Evolutionary conservation across 257 asterid genomes (phyloP).

Genomic region (Rhazya stricta): DNA sequence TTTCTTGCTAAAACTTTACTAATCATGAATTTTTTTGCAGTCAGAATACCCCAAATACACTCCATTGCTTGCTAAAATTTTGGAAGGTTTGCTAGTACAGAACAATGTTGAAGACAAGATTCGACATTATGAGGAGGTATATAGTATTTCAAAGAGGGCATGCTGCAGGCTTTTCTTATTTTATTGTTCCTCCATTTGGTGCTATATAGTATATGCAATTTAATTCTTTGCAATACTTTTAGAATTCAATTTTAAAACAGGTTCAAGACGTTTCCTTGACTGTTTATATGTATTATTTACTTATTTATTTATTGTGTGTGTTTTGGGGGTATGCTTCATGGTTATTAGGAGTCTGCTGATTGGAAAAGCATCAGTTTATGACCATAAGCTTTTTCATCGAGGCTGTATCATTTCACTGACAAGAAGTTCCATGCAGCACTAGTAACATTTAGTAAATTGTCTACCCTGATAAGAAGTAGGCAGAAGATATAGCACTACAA

Average conservation of each 20-base stretch:
- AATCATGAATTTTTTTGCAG: slow-evolving; percentile 40
- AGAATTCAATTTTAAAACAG: neutral
- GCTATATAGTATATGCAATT: neutral
- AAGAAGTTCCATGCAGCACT: neutral
- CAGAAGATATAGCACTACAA: neutral
- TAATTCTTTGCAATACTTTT: neutral
- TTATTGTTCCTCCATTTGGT: neutral
- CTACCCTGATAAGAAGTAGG: neutral
- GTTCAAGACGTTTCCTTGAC: neutral
- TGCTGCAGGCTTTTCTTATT: neutral
- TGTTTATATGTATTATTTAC: neutral
- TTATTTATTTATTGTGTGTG: too few species aligned
- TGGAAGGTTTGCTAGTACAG: slow-evolving; percentile 70
- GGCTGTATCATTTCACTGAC: neutral
- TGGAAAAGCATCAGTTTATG: neutral
- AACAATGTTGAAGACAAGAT: slow-evolving; percentile 53
- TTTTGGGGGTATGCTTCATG: neutral
- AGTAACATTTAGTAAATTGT: neutral
- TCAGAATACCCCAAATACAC: slow-evolving; percentile 83
- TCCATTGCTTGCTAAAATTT: slow-evolving; percentile 81
- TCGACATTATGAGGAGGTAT: slow-evolving; percentile 73
- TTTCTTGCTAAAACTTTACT: slow-evolving; percentile 1
- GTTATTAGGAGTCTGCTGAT: neutral
- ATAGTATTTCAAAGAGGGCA: neutral
- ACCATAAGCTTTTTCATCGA: neutral